Base-by-base conservation (phyloP, 306 rosid genomes). In the Prunus salicina region DNA sequence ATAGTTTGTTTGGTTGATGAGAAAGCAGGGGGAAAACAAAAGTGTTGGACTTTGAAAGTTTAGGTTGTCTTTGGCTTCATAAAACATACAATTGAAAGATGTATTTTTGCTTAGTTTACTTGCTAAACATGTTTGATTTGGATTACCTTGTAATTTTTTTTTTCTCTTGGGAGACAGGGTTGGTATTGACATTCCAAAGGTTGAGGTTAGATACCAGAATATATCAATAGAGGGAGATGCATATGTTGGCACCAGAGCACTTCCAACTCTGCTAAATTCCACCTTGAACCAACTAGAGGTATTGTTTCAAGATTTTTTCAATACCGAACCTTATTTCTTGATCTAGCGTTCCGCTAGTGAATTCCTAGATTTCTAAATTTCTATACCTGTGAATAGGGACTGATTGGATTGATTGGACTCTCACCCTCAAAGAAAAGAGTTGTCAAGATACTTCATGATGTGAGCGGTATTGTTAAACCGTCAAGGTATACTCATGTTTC, bases 151-250 rank as follows among this genome's bases (percentile, higher is more conserved):
- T 64, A 45, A 32, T 2, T 28, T 43, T 55, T 60, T 25, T 19
- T 5, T 19, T 5, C 18, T 55, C 30, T 6, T 56, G 12, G 28
- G 30, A 78, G 63, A 84, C 73, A 89, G 96, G 75, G 92, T 91
- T 30, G 87, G 91, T 55, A 89, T 91, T 34, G 87, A 87, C 60
- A 77, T 84, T 78, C 93, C 93, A 0, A 86, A 82, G 62, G 85
- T 89, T 22, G 93, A 91, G 85, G 83, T 91, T 0, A 80, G 90
- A 25, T 87, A 60, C 58, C 81, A 91, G 80, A 71, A 87, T 75
- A 45, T 91, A 73, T 81, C 84, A 1, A 88, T 84, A n/a, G 91
- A 91, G 66, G 96, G 93, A 77, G 89, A 89, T 78, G 87, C 82
- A 27, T 53, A 82, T 78, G 87, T 80, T 76, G 96, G 96, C 12